phyloP scores from a whole-genome alignment of 148 eudicot genomes.

The Cornus florida region DNA sequence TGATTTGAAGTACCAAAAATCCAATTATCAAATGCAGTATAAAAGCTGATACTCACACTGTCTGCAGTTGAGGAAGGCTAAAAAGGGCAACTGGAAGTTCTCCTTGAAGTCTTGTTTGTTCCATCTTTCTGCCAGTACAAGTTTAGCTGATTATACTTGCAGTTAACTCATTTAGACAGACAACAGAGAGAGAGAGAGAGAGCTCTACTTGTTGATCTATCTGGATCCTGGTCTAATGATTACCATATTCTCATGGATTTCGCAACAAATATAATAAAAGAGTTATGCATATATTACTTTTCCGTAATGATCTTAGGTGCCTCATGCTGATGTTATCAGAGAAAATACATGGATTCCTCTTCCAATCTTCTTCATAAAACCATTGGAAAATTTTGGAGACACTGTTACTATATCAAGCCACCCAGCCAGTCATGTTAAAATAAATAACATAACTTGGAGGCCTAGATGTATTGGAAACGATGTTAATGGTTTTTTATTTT shows the following conservation, averaged over 20 bases:
- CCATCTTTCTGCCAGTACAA: conserved; percentile 35
- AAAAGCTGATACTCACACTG: conserved; percentile 24
- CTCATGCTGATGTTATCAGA: too few relatives aligned
- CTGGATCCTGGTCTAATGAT: too few relatives aligned
- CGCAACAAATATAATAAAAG: too few relatives aligned
- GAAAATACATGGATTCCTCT: too few relatives aligned
- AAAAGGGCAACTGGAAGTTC: conserved; percentile 26
- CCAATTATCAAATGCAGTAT: neutral
- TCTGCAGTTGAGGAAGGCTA: conserved; percentile 32
- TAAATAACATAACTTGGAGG: conserved; percentile 19
- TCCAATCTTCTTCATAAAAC: too few relatives aligned
- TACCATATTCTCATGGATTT: too few relatives aligned
- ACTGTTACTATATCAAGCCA: too few relatives aligned
- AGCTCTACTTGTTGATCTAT: neutral
- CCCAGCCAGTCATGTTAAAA: too few relatives aligned
- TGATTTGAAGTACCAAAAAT: neutral
- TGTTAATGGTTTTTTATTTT: too few relatives aligned
- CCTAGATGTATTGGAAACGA: neutral
- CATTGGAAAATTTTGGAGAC: too few relatives aligned
- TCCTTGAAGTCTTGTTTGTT: conserved; percentile 34
- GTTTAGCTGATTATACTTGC: neutral
- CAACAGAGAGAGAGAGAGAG: neutral
- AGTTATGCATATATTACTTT: too few relatives aligned
- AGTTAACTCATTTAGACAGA: neutral
- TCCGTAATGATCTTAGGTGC: too few relatives aligned